Conservation (phyloP, 2,329 filamentous ascomycete genomes). For the Malbranchea cinnamomea region DNA sequence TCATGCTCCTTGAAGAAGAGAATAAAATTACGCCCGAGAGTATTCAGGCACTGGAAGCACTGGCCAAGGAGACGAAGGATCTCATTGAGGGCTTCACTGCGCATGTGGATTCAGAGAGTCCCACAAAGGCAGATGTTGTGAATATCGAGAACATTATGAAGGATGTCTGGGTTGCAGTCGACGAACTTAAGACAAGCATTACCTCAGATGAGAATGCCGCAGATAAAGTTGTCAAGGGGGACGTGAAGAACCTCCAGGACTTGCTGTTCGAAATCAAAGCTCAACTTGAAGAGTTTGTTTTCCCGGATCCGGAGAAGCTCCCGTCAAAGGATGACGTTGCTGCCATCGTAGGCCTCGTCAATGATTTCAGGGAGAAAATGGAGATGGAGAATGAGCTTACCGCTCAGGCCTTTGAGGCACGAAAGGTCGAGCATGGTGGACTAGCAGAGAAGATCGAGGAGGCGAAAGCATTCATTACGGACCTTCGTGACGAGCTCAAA, state of each 20-base stretch:
- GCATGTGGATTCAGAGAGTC: slow-evolving; percentile 51
- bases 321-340: slow-evolving; percentile 64
- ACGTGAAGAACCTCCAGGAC: slow-evolving; percentile 66
- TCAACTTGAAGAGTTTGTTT: slow-evolving; percentile 56
- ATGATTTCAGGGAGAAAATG: slow-evolving; percentile 37
- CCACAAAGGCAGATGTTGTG: slow-evolving; percentile 64
- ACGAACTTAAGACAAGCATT: slow-evolving; percentile 46
- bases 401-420: slow-evolving; percentile 65
- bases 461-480: slow-evolving; percentile 61
- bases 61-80: slow-evolving; percentile 63
- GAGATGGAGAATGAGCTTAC: slow-evolving; percentile 58
- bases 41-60: slow-evolving; percentile 46
- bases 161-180: slow-evolving; percentile 59
- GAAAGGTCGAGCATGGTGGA: slow-evolving; percentile 66
- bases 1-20: slow-evolving; percentile 50
- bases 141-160: slow-evolving; percentile 62
- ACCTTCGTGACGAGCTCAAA: slow-evolving; percentile 63
- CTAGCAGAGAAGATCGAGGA: slow-evolving; percentile 65
- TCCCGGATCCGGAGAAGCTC: slow-evolving; percentile 54
- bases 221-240: slow-evolving; percentile 61
- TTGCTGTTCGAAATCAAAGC: slow-evolving; percentile 75
- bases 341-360: slow-evolving; percentile 54
- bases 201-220: slow-evolving; percentile 33
- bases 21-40: slow-evolving; percentile 50
- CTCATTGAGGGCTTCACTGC: slow-evolving; percentile 50